A percentile compares a stretch with the other conserved stretches of the same genome.
These are phyloP conservation scores for Hypoxylon crocopeplum DNA, from an alignment of 495 filamentous ascomycete genomes.

Conservation along the genomic window DNA sequence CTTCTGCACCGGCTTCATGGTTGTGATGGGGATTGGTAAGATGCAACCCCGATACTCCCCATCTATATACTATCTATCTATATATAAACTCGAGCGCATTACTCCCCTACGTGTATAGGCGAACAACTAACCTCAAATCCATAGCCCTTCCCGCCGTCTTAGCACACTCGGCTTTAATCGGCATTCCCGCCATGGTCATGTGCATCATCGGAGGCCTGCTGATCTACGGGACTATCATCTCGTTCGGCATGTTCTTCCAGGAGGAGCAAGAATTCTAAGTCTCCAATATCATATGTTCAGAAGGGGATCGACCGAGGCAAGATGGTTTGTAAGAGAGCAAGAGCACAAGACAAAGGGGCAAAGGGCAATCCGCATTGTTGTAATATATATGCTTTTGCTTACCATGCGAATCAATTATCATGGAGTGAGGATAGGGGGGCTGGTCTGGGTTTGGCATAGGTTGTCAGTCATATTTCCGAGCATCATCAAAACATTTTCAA, in stretches of 20 bases:
- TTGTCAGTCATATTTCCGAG: conserved; percentile 19
- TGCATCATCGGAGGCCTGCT: conserved; percentile 88
- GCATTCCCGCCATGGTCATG: conserved; percentile 91
- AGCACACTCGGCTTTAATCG: conserved; percentile 82
- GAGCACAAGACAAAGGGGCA: neutral
- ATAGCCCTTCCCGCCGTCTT: conserved; percentile 90
- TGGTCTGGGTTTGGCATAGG: conserved; percentile 31
- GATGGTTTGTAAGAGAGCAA: neutral
- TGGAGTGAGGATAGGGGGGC: conserved; percentile 13
- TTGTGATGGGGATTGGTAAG: conserved; percentile 98
- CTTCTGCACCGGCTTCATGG: conserved; percentile 94
- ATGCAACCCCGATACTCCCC: too few species aligned
- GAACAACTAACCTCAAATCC: conserved; percentile 21
- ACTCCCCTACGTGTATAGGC: too few species aligned
- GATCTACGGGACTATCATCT: conserved; percentile 98
- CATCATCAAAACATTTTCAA: conserved; percentile 15
- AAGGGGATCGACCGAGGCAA: neutral
- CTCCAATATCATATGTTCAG: neutral
- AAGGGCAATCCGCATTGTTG: conserved; percentile 13
- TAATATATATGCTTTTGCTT: conserved; percentile 28
- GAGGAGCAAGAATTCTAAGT: conserved; percentile 83
- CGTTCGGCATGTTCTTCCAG: conserved; percentile 97
- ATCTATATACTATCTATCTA: too few species aligned
- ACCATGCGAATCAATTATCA: conserved; percentile 21
- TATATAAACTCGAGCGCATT: conserved; percentile 2